Conservation (phyloP, 2,329 filamentous ascomycete genomes). For the Claviceps sp. region DNA sequence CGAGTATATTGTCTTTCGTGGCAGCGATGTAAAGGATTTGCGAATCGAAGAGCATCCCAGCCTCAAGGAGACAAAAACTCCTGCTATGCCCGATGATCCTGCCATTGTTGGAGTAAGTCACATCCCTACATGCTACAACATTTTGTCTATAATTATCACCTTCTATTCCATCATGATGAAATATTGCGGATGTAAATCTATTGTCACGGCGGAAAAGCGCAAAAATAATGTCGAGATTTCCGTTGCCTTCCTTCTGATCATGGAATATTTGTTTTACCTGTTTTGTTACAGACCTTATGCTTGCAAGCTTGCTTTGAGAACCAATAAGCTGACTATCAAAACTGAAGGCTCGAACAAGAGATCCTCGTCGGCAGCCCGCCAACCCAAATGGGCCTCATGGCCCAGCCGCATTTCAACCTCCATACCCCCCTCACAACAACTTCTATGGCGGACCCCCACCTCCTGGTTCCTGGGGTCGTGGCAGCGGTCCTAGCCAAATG, state of each 20-base stretch:
- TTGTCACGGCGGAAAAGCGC: constrained; percentile 77
- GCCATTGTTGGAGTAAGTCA: constrained; percentile 91
- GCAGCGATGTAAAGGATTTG: constrained; percentile 96
- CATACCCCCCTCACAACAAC: constrained; percentile 29
- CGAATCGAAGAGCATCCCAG: constrained; percentile 76
- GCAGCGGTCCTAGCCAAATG: constrained; percentile 40
- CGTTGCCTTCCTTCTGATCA: constrained; percentile 99
- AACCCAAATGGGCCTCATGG: constrained; percentile 18
- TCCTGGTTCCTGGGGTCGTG: constrained; percentile 42
- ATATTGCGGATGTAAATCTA: constrained; percentile 91
- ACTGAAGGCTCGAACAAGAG: constrained; percentile 27
- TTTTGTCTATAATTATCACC: constrained; percentile 5
- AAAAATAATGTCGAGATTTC: constrained; percentile 94
- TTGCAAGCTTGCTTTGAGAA: background rate
- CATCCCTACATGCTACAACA: background rate
- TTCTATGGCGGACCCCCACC: constrained; percentile 38
- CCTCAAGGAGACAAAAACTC: constrained; percentile 60
- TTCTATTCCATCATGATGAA: constrained; percentile 60
- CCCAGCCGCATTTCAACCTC: constrained; percentile 27
- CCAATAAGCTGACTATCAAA: constrained; percentile 11
- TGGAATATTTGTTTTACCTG: constrained; percentile 5
- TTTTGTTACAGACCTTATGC: constrained; percentile 1
- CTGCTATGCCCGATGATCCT: constrained; percentile 80
- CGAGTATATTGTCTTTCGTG: constrained; percentile 97
- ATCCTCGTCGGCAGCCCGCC: constrained; percentile 17